A percentile compares a stretch with the other conserved stretches of the same genome.
Conservation (phyloP, 164 flowering plant genomes). For the Dillenia suffruticosa region DNA sequence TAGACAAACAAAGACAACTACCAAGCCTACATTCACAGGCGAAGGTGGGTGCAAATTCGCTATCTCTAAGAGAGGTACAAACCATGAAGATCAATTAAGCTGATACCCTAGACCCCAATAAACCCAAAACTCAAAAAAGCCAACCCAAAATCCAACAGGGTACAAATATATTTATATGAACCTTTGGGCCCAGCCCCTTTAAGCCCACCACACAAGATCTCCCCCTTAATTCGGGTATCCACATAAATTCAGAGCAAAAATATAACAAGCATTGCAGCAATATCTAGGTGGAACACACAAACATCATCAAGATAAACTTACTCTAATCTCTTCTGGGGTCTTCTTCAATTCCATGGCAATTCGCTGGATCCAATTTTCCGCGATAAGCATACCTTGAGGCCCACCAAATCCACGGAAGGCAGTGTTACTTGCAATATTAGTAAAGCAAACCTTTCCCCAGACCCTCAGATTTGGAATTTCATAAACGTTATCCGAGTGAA, state of each 20-base stretch:
- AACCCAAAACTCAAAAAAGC: too few species aligned
- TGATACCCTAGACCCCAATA: too few species aligned
- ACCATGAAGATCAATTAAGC: too few species aligned
- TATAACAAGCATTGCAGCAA: neutral
- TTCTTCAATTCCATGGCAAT: slow-evolving; percentile 70
- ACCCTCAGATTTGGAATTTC: slow-evolving; percentile 79
- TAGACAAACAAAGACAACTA: too few species aligned
- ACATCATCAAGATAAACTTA: slow-evolving; percentile 16
- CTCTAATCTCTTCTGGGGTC: slow-evolving; percentile 84
- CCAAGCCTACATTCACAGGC: too few species aligned
- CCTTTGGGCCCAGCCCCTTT: too few species aligned
- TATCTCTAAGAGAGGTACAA: too few species aligned
- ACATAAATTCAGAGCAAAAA: neutral
- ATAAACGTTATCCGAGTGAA: slow-evolving; percentile 94
- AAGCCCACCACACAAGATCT: too few species aligned
- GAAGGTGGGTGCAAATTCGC: too few species aligned
- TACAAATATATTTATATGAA: too few species aligned
- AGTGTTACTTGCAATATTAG: slow-evolving; percentile 89
- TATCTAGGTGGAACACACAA: neutral
- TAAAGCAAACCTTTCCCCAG: slow-evolving; percentile 79
- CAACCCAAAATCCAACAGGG: too few species aligned
- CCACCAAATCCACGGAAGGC: slow-evolving; percentile 99
- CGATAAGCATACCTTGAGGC: slow-evolving; percentile 94
- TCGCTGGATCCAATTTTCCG: slow-evolving; percentile 95
- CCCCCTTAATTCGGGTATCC: too few species aligned